Evolutionary conservation across 2,329 filamentous ascomycete species (phyloP).

Genomic region (Ceratocystis colombiana): DNA sequence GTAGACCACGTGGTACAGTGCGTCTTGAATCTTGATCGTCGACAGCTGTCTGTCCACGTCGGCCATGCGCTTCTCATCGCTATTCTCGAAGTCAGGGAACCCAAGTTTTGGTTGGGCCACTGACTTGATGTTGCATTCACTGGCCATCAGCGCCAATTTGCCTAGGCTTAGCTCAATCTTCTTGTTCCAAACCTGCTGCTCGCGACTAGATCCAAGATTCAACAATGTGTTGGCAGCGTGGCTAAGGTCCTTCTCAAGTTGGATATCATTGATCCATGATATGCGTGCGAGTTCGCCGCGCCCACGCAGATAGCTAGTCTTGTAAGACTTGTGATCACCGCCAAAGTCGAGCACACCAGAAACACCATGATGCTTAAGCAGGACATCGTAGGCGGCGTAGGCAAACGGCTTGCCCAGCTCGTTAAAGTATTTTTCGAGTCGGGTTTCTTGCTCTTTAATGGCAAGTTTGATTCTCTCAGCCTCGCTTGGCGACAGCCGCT

Average conservation of each 20-base stretch:
- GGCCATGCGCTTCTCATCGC: slow-evolving; percentile 38
- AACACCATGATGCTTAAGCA: slow-evolving; percentile 58
- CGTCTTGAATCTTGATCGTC: slow-evolving; percentile 69
- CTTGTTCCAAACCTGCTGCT: slow-evolving; percentile 81
- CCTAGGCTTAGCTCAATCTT: slow-evolving; percentile 84
- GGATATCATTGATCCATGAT: slow-evolving; percentile 90
- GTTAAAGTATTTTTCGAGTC: slow-evolving; percentile 47
- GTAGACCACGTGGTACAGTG: slow-evolving; percentile 60
- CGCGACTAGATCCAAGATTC: slow-evolving; percentile 57
- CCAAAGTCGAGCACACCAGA: slow-evolving; percentile 61
- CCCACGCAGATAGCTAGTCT: slow-evolving; percentile 69
- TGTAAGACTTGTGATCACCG: slow-evolving; percentile 55
- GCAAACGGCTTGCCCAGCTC: slow-evolving; percentile 57
- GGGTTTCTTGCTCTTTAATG: slow-evolving; percentile 38
- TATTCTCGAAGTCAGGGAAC: slow-evolving; percentile 26
- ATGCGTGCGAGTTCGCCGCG: slow-evolving; percentile 64
- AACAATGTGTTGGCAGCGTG: slow-evolving; percentile 63
- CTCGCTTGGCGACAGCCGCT: slow-evolving; percentile 30
- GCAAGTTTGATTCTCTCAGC: slow-evolving; percentile 31
- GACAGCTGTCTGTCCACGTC: slow-evolving; percentile 54
- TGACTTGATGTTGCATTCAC: slow-evolving; percentile 34
- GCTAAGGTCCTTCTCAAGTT: slow-evolving; percentile 62
- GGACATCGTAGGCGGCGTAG: slow-evolving; percentile 67
- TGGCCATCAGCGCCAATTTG: slow-evolving; percentile 68
- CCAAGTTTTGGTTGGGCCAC: slow-evolving; percentile 29